Base-by-base conservation (phyloP, 2,329 filamentous ascomycete species). In the Colletotrichum trifolii region DNA sequence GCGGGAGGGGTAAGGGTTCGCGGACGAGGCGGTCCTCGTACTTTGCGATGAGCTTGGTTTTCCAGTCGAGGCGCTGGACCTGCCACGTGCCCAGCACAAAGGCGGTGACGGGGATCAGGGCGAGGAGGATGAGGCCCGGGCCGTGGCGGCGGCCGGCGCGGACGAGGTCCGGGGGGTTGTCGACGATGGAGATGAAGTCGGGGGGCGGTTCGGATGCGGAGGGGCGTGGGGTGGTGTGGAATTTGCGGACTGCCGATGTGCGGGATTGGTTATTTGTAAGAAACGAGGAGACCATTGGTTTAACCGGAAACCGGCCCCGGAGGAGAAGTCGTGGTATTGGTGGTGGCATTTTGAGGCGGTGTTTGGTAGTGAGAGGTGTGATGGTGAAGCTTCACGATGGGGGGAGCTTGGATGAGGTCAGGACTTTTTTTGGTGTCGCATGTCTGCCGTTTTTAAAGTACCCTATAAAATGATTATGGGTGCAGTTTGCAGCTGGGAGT, bases 51-150 rank as follows among this genome's bases (percentile, higher is more conserved):
- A 99, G 84, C 49, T 97, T 91, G 4, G 93, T 94, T 77, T 99
- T 99, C 94, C 95, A 97, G 64, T 90, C 88, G 2, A 99, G 87
- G 10, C 96, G 91, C 76, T 97, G 89, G 58, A 99, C 92, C 77
- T 99, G 96, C 96, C 96, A 99, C 68, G 93, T 93, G 36, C 96
- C 96, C 13, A 99, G 89, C 59, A 84, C 82, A 77, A 99, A 97
- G 10, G 96, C 93, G 1, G 94, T 97, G 66, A 97, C 79, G 53
- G 96, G 96, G 72, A 99, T 98, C 56, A 97, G 80, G 45, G 93
- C 92, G 10, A 97, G 86, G 66, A 97, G 83, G 40, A 96, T 88
- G 9, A 97, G 84, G 0, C 94, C 94, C 0, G 90, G 89, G 1
- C 93, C 92, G 81, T 97, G 94, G 42, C 79, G 82, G 71, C 87